Base-by-base conservation (phyloP, 1,284 basidiomycete genomes). In the Kalmanozyma brasiliensis region DNA sequence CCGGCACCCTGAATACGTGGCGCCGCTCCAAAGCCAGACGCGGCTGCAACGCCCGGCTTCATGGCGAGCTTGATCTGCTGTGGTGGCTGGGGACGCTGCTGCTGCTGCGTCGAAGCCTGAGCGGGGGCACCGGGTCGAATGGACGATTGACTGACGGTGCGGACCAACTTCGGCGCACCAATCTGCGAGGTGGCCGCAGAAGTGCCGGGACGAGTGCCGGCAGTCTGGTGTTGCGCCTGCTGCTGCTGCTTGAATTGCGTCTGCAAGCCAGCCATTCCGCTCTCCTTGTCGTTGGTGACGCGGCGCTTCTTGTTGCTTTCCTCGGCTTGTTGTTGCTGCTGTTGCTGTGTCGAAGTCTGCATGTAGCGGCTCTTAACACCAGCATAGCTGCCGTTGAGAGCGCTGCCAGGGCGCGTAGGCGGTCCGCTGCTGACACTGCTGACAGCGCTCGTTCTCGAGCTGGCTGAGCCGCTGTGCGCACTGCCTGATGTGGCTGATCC, bases 281-380 rank as follows among this genome's bases (percentile, higher is more conserved):
- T 47, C 3, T 72, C 63, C 44, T 48, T 58, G 44, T 73, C 70
- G 30, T 61, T 62, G 7, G 70, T 62, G 36, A 73, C 49, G 24
- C 70, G 65, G 13, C 65, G 57, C 55, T 73, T 73, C 49, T 73
- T 73, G 55, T 57, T 68, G 42, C 52, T 63, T 2, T 59, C 60
- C 10, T 64, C 59, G 34, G 20, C 30, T 34, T 33, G 34, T 24
- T 46, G 46, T 7, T 48, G 46, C 19, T 41, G 44, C 13, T 37
- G 24, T 29, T 49, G 51, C 35, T 51, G 67, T 8, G 42, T 36
- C 1, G 58, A 38, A 2, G 60, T 33, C 46, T 70, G 67, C 61
- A 64, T 70, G 49, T 70, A 65, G 36, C 62, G 61, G 37, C 67
- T 70, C 57, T 65, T 70, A 57, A 69, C 61, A n/a, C 67, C 62